These are phyloP conservation scores for Diaporthe nobilis DNA, from an alignment of 2,329 filamentous ascomycete species.

Conservation along the genomic window DNA sequence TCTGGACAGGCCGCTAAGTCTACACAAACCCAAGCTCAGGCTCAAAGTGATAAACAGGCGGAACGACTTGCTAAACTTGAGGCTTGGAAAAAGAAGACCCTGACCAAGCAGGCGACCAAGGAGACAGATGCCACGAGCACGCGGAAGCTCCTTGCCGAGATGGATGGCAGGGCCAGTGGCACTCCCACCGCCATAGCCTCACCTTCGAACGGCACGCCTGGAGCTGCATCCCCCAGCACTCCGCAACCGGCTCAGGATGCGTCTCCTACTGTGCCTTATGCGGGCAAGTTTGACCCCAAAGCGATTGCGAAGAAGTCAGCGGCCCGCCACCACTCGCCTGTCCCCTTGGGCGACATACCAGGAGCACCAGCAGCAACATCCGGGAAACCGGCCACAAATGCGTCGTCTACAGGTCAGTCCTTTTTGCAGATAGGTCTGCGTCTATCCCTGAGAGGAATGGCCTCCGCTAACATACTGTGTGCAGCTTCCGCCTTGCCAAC, in stretches of 20 bases:
- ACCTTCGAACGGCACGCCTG: slow-evolving; percentile 63
- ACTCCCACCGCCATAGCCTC: slow-evolving; percentile 49
- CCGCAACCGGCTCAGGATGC: slow-evolving; percentile 63
- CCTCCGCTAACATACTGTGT: neutral
- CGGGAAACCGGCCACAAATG: slow-evolving; percentile 43
- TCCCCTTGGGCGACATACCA: slow-evolving; percentile 65
- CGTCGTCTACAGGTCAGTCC: slow-evolving; percentile 43
- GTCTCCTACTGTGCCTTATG: slow-evolving; percentile 72
- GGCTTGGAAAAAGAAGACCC: slow-evolving; percentile 93
- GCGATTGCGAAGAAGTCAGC: slow-evolving; percentile 85
- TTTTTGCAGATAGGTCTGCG: neutral
- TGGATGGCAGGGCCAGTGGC: slow-evolving; percentile 77
- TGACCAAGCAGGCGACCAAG: slow-evolving; percentile 77
- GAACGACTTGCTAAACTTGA: slow-evolving; percentile 86
- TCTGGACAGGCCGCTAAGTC: slow-evolving; percentile 66
- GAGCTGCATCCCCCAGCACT: slow-evolving; percentile 61
- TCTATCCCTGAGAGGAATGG: neutral
- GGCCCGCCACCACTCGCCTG: slow-evolving; percentile 68
- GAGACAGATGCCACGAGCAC: slow-evolving; percentile 78
- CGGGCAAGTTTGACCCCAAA: slow-evolving; percentile 89
- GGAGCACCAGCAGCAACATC: slow-evolving; percentile 51
- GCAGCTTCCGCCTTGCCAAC: slow-evolving; percentile 68
- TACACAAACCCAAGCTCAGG: slow-evolving; percentile 64
- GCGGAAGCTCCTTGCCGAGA: slow-evolving; percentile 78
- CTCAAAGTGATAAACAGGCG: slow-evolving; percentile 83